phyloP scores from a whole-genome alignment of 75 land plant genomes.

The Pinus albicaulis region DNA sequence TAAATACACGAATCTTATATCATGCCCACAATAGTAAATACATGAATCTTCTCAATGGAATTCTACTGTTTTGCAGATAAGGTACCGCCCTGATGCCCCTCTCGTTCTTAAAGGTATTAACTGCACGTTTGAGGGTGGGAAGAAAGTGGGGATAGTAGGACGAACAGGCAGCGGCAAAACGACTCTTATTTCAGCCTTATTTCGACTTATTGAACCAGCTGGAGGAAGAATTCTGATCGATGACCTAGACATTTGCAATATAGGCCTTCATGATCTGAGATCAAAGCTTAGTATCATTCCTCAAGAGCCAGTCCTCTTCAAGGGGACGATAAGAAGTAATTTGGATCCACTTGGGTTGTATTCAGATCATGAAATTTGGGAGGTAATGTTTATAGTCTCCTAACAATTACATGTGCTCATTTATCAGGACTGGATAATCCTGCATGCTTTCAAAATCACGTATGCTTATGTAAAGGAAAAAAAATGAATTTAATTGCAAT shows the following conservation, averaged over 20 bases:
- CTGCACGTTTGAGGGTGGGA: constrained; percentile 68
- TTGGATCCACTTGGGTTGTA: constrained; percentile 77
- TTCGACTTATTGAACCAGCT: constrained; percentile 80
- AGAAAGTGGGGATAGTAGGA: constrained; percentile 85
- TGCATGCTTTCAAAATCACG: not conserved
- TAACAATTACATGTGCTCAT: not conserved
- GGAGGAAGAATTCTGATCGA: constrained; percentile 76
- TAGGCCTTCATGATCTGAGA: constrained; percentile 77
- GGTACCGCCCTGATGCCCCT: constrained; percentile 69
- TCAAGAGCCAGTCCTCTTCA: constrained; percentile 85
- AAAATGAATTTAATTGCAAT: not conserved
- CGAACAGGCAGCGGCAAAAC: constrained; percentile 95
- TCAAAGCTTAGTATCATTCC: constrained; percentile 80
- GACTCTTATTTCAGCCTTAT: constrained; percentile 74
- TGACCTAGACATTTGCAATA: constrained; percentile 68
- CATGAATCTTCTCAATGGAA: not conserved
- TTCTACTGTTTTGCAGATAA: constrained; percentile 36
- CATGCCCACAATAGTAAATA: not conserved
- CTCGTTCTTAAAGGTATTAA: constrained; percentile 84
- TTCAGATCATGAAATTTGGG: constrained; percentile 57
- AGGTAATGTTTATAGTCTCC: constrained; percentile 27
- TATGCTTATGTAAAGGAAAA: not conserved
- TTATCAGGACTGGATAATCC: constrained; percentile 11
- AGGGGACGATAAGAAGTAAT: constrained; percentile 72
- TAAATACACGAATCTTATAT: not conserved